phyloP scores from a whole-genome alignment of 2,329 filamentous ascomycete species.

The Aspergillus floridensis region DNA sequence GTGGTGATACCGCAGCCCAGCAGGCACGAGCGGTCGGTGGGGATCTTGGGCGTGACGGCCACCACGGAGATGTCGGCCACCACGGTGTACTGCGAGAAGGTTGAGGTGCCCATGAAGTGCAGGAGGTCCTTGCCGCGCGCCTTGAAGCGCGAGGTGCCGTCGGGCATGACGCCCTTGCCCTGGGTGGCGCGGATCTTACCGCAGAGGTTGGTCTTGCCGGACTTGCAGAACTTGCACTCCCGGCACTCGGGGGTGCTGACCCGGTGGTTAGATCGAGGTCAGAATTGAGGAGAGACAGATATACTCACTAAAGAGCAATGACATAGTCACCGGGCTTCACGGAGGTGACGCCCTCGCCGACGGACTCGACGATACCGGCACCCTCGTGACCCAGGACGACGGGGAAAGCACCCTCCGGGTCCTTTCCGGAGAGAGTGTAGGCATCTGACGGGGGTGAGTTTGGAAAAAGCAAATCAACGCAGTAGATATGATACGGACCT shows the following conservation, averaged over 20 bases:
- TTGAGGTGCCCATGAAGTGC: constrained; percentile 99
- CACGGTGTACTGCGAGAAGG: constrained; percentile 98
- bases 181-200: constrained; percentile 98
- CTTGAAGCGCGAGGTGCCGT: constrained; percentile 91
- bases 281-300: accelerated
- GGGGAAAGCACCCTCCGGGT: constrained; percentile 92
- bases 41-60: constrained; percentile 82
- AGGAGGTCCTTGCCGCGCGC: constrained; percentile 92
- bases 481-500: constrained; percentile 50
- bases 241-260: constrained; percentile 88
- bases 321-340: constrained; percentile 94
- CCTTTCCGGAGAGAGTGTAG: constrained; percentile 93
- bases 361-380: constrained; percentile 86
- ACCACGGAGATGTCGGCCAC: constrained; percentile 98
- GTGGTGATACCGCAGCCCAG: constrained; percentile 98
- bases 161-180: constrained; percentile 93
- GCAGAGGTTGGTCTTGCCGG: constrained; percentile 98
- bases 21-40: constrained; percentile 94
- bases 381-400: constrained; percentile 87
- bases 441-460: constrained; percentile 59
- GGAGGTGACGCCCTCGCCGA: constrained; percentile 90
- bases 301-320: constrained; percentile 74
- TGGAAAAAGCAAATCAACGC: background rate
- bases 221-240: constrained; percentile 99
- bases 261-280: constrained; percentile 8